phyloP scores from a whole-genome alignment of 768 basidiomycete species.

The Tephrocybe sp. region DNA sequence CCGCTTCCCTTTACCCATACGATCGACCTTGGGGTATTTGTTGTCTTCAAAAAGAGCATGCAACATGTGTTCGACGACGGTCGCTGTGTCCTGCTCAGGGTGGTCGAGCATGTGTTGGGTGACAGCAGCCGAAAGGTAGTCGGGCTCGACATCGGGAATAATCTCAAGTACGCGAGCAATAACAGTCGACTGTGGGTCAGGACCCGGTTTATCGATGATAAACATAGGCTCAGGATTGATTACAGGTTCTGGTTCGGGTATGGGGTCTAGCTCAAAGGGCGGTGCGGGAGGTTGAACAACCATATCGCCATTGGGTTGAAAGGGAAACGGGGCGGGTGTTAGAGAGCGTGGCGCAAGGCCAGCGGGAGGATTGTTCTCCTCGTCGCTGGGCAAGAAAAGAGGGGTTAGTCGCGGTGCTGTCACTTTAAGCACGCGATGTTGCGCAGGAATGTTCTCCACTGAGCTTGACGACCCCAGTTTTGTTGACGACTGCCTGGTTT shows the following conservation, averaged over 20 bases:
- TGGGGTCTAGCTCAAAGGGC: not conserved
- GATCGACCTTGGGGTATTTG: conserved; percentile 54
- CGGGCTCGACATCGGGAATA: conserved; percentile 66
- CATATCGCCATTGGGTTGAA: not conserved
- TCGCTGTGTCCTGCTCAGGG: conserved; percentile 18
- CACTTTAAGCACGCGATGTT: conserved; percentile 3
- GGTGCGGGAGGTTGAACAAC: conserved; percentile 5
- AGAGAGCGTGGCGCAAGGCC: not conserved
- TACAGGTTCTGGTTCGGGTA: not conserved
- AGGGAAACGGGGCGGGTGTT: not conserved
- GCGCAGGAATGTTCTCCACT: conserved; percentile 9
- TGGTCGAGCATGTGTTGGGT: conserved; percentile 38
- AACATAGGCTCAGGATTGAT: not conserved
- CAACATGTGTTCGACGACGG: conserved; percentile 54
- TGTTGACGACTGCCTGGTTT: not conserved
- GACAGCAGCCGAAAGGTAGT: conserved; percentile 51
- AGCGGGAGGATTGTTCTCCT: conserved; percentile 32
- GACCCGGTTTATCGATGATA: conserved; percentile 1
- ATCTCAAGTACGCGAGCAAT: conserved; percentile 63
- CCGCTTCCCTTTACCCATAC: conserved; percentile 32
- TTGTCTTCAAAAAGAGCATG: conserved; percentile 64
- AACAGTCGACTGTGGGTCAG: conserved; percentile 23
- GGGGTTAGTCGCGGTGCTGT: conserved; percentile 16
- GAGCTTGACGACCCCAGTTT: conserved; percentile 6
- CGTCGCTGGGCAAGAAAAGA: conserved; percentile 36